A percentile compares a stretch with the other conserved stretches of the same genome.
phyloP scores from a whole-genome alignment of 805 yeast species.

The Yarrowia hollandica region DNA sequence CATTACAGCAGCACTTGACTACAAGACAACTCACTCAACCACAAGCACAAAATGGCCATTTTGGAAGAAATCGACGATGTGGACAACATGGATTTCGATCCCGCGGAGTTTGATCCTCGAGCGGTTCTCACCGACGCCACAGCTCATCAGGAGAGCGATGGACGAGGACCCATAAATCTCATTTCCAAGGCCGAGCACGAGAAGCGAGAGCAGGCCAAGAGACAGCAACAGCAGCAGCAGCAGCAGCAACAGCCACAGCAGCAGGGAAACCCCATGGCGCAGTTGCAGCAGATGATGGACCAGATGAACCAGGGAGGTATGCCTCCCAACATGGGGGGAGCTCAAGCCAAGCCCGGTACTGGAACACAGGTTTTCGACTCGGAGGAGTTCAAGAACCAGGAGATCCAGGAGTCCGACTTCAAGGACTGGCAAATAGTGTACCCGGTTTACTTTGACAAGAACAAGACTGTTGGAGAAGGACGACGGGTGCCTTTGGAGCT shows the following conservation, averaged over 20 bases:
- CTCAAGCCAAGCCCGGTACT: conserved; percentile 31
- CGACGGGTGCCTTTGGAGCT: conserved; percentile 68
- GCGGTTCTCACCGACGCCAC: conserved; percentile 41
- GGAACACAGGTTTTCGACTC: conserved; percentile 32
- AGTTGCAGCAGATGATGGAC: conserved; percentile 31
- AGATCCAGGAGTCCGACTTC: conserved; percentile 51
- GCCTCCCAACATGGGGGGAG: conserved; percentile 1
- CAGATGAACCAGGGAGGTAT: conserved; percentile 25
- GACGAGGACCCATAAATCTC: conserved; percentile 28
- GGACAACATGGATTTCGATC: conserved; percentile 90
- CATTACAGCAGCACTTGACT: not conserved
- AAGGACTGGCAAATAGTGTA: conserved; percentile 72
- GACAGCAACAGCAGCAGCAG: conserved; percentile 31
- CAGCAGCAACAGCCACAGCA: conserved; percentile 19
- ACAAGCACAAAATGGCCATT: conserved; percentile 36
- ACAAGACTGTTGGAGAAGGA: conserved; percentile 75
- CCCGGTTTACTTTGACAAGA: conserved; percentile 88
- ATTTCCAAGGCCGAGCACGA: conserved; percentile 32
- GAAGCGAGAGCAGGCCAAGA: conserved; percentile 14
- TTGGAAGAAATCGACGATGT: conserved; percentile 60
- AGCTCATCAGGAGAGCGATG: conserved; percentile 8
- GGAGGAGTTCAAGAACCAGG: conserved; percentile 53
- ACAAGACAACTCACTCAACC: not conserved
- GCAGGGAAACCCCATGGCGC: conserved; percentile 29
- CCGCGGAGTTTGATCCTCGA: conserved; percentile 80